Base-by-base conservation (phyloP, 306 rosid genomes). In the Vachellia collinsii region DNA sequence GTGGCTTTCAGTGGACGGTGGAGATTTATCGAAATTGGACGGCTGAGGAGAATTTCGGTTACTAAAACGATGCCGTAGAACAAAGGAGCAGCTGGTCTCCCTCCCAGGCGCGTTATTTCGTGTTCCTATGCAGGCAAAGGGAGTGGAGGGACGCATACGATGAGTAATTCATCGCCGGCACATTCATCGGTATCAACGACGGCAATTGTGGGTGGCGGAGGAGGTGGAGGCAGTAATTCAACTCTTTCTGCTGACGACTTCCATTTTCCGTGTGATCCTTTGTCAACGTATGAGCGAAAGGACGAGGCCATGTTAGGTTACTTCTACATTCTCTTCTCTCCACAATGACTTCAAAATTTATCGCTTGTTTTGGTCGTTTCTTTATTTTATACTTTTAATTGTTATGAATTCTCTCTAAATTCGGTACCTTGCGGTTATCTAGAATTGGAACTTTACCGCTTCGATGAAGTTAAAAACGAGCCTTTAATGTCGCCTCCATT, bases 281-380 rank as follows among this genome's bases (percentile, higher is more conserved):
- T 91, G 58, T 91, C 97, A 23, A 66, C 87, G 16, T 92, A 86
- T 50, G 94, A 91, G 61, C 91, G 92, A 61, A 92, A 94, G 83
- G 95, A 92, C 54, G 97, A 91, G 36, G 93, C 97, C 77, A 54
- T 94, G 94, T 71, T 64, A 62, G 97, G 95, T 93, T 84, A n/a
- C 87, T 79, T 76, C 54, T 23, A 5, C 69, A 62, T 51, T 65
- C 22, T 47, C 6, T 23, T 36, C 46, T 14, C 34, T 71, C 50
- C 63, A 14, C 12, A 20, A 23, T 47, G 37, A 70, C 29, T 36
- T 64, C 58, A 20, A 71, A 71, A 48, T 71, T 71, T 29, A 8
- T 67, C 20, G 36, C 37, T 62, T 51, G 51, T 70, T 12, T 59
- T 12, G 13, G 3, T 8, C 63, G 0, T 72, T 74, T 56, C 39